Evolutionary conservation across 495 filamentous ascomycete genomes (phyloP), one percentile per base, ranked within the genome.

Genomic region (Talaromyces wortmannii): DNA sequence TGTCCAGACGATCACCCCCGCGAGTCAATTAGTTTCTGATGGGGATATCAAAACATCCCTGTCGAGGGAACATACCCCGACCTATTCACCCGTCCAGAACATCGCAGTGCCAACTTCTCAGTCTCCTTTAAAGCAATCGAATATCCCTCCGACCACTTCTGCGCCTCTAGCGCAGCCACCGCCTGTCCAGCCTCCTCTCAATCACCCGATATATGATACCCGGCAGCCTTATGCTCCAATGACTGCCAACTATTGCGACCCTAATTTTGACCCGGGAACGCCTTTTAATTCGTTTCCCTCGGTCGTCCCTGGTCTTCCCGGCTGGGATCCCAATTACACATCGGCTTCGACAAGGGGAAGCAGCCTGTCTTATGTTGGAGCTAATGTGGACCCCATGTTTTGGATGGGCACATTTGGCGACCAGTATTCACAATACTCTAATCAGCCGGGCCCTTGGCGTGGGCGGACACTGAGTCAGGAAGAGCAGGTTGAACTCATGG

Each of bases 401-500:
- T 76, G 74, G 72, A 61, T 70, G 23, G 65, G 66, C 44, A 59
- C 67, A 3, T 72, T 78, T 23, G 74, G 68, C 6, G 74, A 76
- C 31, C 73, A 78, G 48, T 78, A 78, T 51, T 79, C 76, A 16
- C 75, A 77, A 52, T 79, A 78, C 55, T 71, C 76, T 49, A 68
- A 74, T 36, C 75, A 74, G 46, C 68, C 75, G 6, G 64, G 67
- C 59, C 55, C 75, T 31, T 71, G 78, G 64, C 73, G 85, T 8
- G 77, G 81, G 44, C 80, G 83, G 45, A 87, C 84, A 43, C 69
- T 90, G 51, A 87, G 80, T 46, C 83, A 87, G 52, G 77, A 87
- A 61, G 83, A 89, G 64, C 87, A 89, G 66, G 67, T 83, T 44
- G 83, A 89, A 69, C 67, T 90, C 50, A 83, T 89, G 83, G 74